These are phyloP conservation scores for Salpingoeca rosetta DNA, from an alignment of 78 protist genomes.

Conservation along the genomic window DNA sequence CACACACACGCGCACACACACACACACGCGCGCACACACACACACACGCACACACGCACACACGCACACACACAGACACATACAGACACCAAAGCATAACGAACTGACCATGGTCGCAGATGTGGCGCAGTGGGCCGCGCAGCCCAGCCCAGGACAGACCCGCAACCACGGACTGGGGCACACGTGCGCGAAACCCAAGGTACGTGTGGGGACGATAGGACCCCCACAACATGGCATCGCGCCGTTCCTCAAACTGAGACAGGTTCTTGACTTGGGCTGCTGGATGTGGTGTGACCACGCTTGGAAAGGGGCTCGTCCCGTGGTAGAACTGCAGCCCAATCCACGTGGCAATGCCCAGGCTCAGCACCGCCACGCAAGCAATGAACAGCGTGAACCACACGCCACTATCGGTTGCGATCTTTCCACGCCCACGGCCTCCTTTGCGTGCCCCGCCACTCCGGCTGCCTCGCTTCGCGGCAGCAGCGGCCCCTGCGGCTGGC, in stretches of 20 bases:
- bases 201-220: conserved; percentile 19
- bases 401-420: background rate
- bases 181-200: conserved; percentile 7
- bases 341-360: background rate
- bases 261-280: too few relatives aligned
- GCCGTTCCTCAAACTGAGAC: too few relatives aligned
- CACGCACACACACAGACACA: too few relatives aligned
- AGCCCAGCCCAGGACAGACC: background rate
- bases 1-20: too few relatives aligned
- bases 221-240: conserved; percentile 6
- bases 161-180: background rate
- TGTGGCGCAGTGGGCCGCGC: background rate
- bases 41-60: too few relatives aligned
- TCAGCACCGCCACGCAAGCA: background rate
- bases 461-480: background rate
- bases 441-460: background rate
- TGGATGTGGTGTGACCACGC: too few relatives aligned
- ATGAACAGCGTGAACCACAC: background rate
- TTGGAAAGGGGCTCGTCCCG: background rate
- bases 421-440: background rate
- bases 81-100: too few relatives aligned
- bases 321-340: too few relatives aligned
- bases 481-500: background rate
- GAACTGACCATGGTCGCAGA: background rate
- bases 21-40: too few relatives aligned